Evolutionary conservation across 2,329 filamentous ascomycete species (phyloP).

Genomic region (Daldinia eschscholtzii): DNA sequence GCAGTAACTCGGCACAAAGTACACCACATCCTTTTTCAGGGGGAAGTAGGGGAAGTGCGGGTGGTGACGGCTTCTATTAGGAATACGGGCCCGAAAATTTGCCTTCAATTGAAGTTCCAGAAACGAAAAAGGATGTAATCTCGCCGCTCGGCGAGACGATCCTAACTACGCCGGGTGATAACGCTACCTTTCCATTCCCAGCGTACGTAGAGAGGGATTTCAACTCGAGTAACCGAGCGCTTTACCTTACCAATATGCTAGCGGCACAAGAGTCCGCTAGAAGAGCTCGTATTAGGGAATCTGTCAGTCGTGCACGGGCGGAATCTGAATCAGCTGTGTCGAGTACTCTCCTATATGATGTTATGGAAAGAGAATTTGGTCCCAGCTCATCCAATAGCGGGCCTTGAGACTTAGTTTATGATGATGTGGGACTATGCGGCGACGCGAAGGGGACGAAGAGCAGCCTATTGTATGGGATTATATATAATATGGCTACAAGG

Average conservation of each 20-base stretch:
- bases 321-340: conserved; percentile 44
- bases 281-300: conserved; percentile 47
- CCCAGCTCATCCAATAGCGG: conserved; percentile 35
- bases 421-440: background rate
- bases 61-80: conserved; percentile 55
- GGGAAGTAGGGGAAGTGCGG: conserved; percentile 48
- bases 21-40: conserved; percentile 54
- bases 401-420: conserved; percentile 19
- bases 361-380: conserved; percentile 42
- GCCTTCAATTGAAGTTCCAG: conserved; percentile 36
- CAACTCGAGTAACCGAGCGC: conserved; percentile 16
- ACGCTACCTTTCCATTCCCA: conserved; percentile 6
- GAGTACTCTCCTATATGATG: background rate
- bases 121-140: conserved; percentile 32
- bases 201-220: conserved; percentile 6
- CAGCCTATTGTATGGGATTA: background rate
- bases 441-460: background rate
- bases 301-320: conserved; percentile 39
- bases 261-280: conserved; percentile 49
- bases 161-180: conserved; percentile 8
- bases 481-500: conserved; percentile 28
- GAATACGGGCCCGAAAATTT: conserved; percentile 43
- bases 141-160: conserved; percentile 6
- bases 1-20: conserved; percentile 57
- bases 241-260: conserved; percentile 42